Evolutionary conservation across 371 early-diverging fungal genomes (phyloP).

Genomic region (Actinomucor elegans): DNA sequence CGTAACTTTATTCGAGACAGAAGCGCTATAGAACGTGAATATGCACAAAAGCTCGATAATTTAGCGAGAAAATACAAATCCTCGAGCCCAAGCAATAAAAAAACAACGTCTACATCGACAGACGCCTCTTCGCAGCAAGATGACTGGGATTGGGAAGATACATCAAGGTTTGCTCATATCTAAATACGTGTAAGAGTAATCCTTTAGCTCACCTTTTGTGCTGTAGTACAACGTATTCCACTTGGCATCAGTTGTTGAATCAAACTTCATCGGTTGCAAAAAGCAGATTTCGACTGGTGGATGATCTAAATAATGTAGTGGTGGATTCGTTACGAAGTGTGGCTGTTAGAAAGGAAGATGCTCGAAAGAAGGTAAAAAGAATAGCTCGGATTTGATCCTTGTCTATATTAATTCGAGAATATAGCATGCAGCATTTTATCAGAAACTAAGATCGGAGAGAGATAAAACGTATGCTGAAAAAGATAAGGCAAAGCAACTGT

Average conservation of each 20-base stretch:
- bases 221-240: slow-evolving; percentile 13
- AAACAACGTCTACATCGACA: not conserved
- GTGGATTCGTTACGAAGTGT: slow-evolving; percentile 61
- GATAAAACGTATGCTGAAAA: slow-evolving; percentile 68
- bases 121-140: slow-evolving; percentile 21
- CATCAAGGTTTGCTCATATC: slow-evolving; percentile 26
- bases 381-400: not conserved
- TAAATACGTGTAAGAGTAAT: too few species aligned
- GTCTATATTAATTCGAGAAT: not conserved
- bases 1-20: slow-evolving; percentile 77
- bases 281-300: slow-evolving; percentile 57
- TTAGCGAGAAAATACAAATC: slow-evolving; percentile 63
- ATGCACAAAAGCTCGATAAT: slow-evolving; percentile 69
- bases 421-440: slow-evolving; percentile 70
- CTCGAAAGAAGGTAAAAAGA: slow-evolving; percentile 67
- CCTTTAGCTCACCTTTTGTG: not conserved
- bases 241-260: slow-evolving; percentile 59
- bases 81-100: slow-evolving; percentile 28
- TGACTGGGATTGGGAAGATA: slow-evolving; percentile 39
- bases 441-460: slow-evolving; percentile 62
- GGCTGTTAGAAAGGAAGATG: slow-evolving; percentile 65
- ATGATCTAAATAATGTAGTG: slow-evolving; percentile 50
- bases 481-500: slow-evolving; percentile 69
- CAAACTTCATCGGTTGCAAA: slow-evolving; percentile 62
- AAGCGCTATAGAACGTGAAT: slow-evolving; percentile 74